Evolutionary conservation across 2,329 filamentous ascomycete species (phyloP), one percentile per base, ranked within the genome.

Genomic region (Fragosphaeria purpurea): DNA sequence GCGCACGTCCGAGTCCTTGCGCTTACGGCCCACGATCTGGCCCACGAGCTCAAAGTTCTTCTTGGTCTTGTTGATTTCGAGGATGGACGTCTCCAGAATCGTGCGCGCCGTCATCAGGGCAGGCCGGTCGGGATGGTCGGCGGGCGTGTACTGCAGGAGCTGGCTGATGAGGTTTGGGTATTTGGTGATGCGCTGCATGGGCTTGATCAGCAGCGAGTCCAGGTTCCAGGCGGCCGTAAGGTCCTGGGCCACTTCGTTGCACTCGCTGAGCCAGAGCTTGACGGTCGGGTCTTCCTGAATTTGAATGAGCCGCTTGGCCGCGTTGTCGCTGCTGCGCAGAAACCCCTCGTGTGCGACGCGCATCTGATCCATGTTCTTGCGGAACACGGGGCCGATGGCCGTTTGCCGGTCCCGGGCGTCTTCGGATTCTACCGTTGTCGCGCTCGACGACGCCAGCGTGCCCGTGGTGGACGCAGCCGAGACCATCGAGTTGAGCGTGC

Each of bases 171-270:
- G 73, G 44, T 95, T 82, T 4, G 89, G 89, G 62, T 97, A 98
- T 62, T 96, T 96, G 37, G 91, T 83, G 55, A 97, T 84, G 45
- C 93, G 82, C 67, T 98, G 93, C 65, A 95, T 90, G 2, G 93
- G 93, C 67, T 98, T 98, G 62, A 98, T 91, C 22, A 98, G 77
- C n/a, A 98, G 74, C 0, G 93, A 95, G 65, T 96, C 90, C 54
- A 98, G 68, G 65, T 95, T 87, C 93, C 93, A 98, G 0, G 93
- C 91, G 32, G 83, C 82, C 0, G 93, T 98, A 56, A 98, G 76
- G 63, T 96, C 93, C 59, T 88, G 86, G 10, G 91, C 90, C 61
- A 91, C 90, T 59, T 88, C 83, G 61, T 93, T 89, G 67, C 93
- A 98, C 66, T 96, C 91, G 52, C 85, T 85, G 46, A 97, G 74